Conservation (phyloP, 495 filamentous ascomycete genomes). For the Jackrogersella minutella region DNA sequence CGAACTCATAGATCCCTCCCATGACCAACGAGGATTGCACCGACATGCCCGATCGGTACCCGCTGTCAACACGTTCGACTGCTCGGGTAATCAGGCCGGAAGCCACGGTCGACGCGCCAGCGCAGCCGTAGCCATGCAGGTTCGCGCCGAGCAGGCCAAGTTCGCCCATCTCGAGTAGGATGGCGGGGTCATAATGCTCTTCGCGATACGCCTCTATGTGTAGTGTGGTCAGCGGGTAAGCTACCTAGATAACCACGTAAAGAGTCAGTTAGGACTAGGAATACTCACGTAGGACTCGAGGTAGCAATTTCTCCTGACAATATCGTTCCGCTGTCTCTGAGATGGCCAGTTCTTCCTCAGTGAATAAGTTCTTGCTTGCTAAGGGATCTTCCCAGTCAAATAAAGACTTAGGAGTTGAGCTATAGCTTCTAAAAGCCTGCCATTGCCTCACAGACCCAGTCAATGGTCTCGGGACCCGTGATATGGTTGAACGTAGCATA, state of each 20-base stretch:
- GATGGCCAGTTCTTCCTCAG: constrained; percentile 89
- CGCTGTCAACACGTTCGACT: constrained; percentile 94
- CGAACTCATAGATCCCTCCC: constrained; percentile 96
- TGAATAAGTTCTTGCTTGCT: constrained; percentile 72
- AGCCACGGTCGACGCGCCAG: constrained; percentile 91
- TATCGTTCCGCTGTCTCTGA: constrained; percentile 88
- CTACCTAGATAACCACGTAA: not conserved
- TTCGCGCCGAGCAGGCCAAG: constrained; percentile 90
- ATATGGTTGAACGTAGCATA: constrained; percentile 40
- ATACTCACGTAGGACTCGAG: constrained; percentile 83
- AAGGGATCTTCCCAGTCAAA: constrained; percentile 97
- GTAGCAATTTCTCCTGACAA: constrained; percentile 87
- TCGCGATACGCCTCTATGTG: constrained; percentile 88
- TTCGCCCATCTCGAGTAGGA: constrained; percentile 95
- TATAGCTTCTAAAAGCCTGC: constrained; percentile 46
- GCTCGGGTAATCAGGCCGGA: constrained; percentile 93
- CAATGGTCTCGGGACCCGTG: constrained; percentile 30
- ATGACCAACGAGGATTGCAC: constrained; percentile 95
- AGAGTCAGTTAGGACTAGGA: constrained; percentile 4
- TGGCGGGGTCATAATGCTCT: constrained; percentile 88
- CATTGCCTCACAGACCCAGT: constrained; percentile 7
- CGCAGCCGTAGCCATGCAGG: constrained; percentile 91
- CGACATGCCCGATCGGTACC: constrained; percentile 94
- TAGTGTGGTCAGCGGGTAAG: constrained; percentile 15
- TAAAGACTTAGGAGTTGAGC: constrained; percentile 52